phyloP scores from a whole-genome alignment of 2,329 filamentous ascomycete genomes.

The Metarhizium rileyi region DNA sequence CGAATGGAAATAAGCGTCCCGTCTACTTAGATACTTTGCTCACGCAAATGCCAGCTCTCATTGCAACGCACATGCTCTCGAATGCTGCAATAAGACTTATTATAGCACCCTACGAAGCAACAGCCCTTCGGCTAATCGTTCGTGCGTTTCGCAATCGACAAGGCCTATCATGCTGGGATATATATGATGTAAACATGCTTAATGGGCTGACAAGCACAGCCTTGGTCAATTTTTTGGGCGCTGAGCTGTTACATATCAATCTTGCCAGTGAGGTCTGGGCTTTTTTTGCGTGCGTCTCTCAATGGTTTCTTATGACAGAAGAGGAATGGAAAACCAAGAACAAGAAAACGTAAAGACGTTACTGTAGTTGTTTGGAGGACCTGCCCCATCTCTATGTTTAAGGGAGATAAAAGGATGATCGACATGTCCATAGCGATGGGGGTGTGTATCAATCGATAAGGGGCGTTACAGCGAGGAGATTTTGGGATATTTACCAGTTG shows the following conservation, averaged over 20 bases:
- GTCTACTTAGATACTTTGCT: conserved; percentile 39
- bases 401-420: not conserved
- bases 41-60: conserved; percentile 38
- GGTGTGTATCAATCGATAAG: not conserved
- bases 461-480: not conserved
- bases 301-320: conserved; percentile 31
- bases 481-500: not conserved
- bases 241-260: conserved; percentile 35
- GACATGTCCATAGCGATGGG: not conserved
- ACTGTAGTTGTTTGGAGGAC: not conserved
- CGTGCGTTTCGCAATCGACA: conserved; percentile 28
- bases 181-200: conserved; percentile 28
- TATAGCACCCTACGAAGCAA: conserved; percentile 37
- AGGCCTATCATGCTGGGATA: conserved; percentile 27
- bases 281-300: conserved; percentile 26
- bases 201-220: conserved; percentile 29
- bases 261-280: conserved; percentile 38
- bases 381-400: not conserved
- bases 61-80: conserved; percentile 37
- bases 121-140: conserved; percentile 35
- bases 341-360: conserved; percentile 1
- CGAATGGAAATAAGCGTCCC: conserved; percentile 16
- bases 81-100: conserved; percentile 32
- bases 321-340: conserved; percentile 33
- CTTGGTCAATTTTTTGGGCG: conserved; percentile 34